A percentile compares a stretch with the other conserved stretches of the same genome.
phyloP scores from a whole-genome alignment of 1,139 yeast genomes.

The Pneumocystis murina region DNA sequence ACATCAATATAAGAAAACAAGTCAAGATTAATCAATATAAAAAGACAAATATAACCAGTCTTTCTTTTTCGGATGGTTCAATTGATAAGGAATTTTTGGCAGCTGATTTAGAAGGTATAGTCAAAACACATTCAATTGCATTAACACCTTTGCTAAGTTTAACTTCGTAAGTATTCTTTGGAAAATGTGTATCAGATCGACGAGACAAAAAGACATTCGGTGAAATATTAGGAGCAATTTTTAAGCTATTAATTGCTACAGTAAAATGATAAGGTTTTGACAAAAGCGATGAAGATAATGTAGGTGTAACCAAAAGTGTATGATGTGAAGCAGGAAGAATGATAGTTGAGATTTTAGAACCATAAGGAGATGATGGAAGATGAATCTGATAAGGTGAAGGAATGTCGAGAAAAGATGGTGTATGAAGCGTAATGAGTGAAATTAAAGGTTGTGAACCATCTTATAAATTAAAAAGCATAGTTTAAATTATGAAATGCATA shows the following conservation, averaged over 20 bases:
- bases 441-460: background rate
- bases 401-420: background rate
- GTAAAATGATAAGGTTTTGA: background rate
- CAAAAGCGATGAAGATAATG: background rate
- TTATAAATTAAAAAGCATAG: background rate
- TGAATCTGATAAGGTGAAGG: background rate
- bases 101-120: background rate
- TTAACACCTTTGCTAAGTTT: background rate
- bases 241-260: background rate
- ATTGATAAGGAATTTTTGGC: background rate
- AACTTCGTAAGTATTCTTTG: background rate
- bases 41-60: background rate
- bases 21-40: background rate
- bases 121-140: background rate
- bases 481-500: background rate
- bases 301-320: background rate
- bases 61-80: background rate
- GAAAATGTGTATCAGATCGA: background rate
- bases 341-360: background rate
- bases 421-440: background rate
- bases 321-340: background rate
- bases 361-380: background rate
- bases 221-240: background rate
- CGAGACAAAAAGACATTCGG: background rate
- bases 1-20: background rate